These are phyloP conservation scores for Eutypa lata DNA, from an alignment of 2,329 filamentous ascomycete genomes.

Conservation along the genomic window DNA sequence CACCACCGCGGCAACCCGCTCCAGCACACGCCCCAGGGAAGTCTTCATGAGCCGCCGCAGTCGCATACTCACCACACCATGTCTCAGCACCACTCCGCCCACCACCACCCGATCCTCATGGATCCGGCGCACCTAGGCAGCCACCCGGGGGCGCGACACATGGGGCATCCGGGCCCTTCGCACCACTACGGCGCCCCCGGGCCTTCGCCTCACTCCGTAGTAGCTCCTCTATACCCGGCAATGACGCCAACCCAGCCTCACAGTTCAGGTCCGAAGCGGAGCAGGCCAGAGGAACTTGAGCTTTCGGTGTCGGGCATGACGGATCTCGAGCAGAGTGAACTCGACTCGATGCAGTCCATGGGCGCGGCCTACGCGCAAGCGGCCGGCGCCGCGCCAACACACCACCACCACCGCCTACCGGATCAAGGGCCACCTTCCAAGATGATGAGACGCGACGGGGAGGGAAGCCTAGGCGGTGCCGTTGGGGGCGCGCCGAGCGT, in stretches of 20 bases:
- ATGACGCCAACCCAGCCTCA: conserved; percentile 38
- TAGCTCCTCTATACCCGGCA: conserved; percentile 50
- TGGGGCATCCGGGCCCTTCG: conserved; percentile 48
- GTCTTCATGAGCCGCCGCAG: conserved; percentile 43
- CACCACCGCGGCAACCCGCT: conserved; percentile 47
- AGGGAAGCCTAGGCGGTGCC: conserved; percentile 39
- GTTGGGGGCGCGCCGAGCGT: conserved; percentile 71
- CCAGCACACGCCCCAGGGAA: conserved; percentile 44
- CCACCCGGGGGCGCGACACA: conserved; percentile 44
- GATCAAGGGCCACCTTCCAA: conserved; percentile 69
- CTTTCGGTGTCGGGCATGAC: conserved; percentile 48
- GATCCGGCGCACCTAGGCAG: conserved; percentile 53
- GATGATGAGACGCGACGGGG: conserved; percentile 59
- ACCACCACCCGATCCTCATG: conserved; percentile 55
- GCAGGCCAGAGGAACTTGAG: conserved; percentile 58
- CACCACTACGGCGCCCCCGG: conserved; percentile 47
- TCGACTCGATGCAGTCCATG: conserved; percentile 55
- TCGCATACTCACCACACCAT: conserved; percentile 37
- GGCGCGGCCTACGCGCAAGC: conserved; percentile 49
- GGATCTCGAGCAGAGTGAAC: conserved; percentile 52
- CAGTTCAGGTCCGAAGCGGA: conserved; percentile 44
- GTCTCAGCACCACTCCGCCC: conserved; percentile 43
- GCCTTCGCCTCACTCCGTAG: conserved; percentile 42
- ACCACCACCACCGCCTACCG: conserved; percentile 80
- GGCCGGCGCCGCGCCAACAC: conserved; percentile 51